These are phyloP conservation scores for Zygosaccharomyces siamensis DNA, from an alignment of 805 yeast species.

Conservation along the genomic window DNA sequence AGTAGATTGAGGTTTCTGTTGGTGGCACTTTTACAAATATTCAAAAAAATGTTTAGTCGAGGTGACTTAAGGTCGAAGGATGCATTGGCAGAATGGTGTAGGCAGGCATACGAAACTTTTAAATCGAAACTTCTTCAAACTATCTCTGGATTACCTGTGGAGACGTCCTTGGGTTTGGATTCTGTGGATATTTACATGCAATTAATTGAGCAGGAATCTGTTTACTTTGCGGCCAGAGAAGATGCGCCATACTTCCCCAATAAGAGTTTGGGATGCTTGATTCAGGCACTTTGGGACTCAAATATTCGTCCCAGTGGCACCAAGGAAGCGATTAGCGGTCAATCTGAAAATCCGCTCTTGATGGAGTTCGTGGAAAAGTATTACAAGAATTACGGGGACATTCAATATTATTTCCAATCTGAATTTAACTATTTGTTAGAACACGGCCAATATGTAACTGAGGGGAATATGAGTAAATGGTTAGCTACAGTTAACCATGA, in stretches of 20 bases:
- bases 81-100: conserved; percentile 57
- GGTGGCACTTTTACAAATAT: conserved; percentile 31
- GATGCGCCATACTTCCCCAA: conserved; percentile 63
- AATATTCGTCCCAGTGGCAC: conserved; percentile 31
- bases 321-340: conserved; percentile 40
- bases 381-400: conserved; percentile 61
- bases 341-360: conserved; percentile 42
- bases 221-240: conserved; percentile 44
- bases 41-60: conserved; percentile 31
- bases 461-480: conserved; percentile 36
- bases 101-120: conserved; percentile 51
- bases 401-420: conserved; percentile 67
- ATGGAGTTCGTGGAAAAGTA: conserved; percentile 54
- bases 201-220: conserved; percentile 52
- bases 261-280: conserved; percentile 42
- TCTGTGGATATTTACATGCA: conserved; percentile 53
- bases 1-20: conserved; percentile 28
- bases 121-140: conserved; percentile 42
- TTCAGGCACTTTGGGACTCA: conserved; percentile 37
- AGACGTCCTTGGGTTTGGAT: conserved; percentile 48
- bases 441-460: conserved; percentile 17
- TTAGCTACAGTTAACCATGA: conserved; percentile 37
- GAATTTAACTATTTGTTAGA: conserved; percentile 37
- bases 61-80: conserved; percentile 27
- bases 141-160: conserved; percentile 38